Conservation (phyloP, 352 stramenopile genomes). For the Pythium dissotocum region DNA sequence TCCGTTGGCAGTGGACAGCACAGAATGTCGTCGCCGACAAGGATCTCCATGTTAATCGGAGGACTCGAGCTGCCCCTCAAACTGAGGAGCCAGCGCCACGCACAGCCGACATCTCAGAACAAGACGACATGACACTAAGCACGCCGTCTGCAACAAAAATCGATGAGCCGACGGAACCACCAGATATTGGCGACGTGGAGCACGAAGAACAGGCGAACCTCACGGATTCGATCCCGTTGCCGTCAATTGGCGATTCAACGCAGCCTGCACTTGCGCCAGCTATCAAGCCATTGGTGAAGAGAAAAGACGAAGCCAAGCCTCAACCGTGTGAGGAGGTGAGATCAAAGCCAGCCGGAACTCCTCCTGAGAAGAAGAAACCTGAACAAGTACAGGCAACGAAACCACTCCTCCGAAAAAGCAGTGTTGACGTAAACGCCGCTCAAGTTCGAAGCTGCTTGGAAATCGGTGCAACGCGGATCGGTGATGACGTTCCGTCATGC, state of each 20-base stretch:
- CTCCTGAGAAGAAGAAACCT: constrained; percentile 2
- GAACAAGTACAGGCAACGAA: neutral
- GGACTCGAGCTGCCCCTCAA: neutral
- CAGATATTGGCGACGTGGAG: neutral
- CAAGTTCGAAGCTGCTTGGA: constrained; percentile 20
- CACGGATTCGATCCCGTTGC: neutral
- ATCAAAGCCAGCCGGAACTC: neutral
- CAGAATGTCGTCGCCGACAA: neutral
- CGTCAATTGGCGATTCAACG: neutral
- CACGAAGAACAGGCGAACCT: neutral
- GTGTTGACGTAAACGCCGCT: constrained; percentile 5
- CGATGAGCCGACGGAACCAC: neutral
- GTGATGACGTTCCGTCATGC: constrained; percentile 9
- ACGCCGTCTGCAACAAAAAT: neutral
- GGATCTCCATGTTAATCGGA: constrained; percentile 5
- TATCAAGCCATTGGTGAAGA: neutral
- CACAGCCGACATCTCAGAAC: neutral
- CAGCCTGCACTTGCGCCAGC: no score
- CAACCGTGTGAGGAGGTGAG: neutral
- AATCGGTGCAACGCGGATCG: neutral
- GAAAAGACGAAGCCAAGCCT: neutral
- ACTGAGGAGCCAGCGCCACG: neutral
- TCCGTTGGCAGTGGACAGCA: constrained; percentile 21
- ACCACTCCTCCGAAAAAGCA: constrained; percentile 3
- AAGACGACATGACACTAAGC: neutral